A percentile compares a stretch with the other conserved stretches of the same genome.
Evolutionary conservation across 768 basidiomycete genomes (phyloP).

Genomic region (Tulasnella sp.): DNA sequence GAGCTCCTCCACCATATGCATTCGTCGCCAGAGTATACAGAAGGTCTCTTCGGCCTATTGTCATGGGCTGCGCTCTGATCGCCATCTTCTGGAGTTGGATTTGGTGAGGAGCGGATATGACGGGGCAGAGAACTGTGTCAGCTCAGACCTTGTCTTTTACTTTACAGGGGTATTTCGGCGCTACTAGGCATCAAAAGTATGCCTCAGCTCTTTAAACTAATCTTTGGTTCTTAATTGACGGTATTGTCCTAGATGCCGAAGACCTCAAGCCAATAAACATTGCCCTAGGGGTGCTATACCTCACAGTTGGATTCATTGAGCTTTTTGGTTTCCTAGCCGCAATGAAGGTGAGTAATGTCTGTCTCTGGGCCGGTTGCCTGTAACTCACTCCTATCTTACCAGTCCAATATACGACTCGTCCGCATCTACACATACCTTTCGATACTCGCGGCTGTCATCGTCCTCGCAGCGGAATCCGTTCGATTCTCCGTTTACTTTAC

Average conservation of each 20-base stretch:
- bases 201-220: background rate
- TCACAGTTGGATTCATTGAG: slow-evolving; percentile 40
- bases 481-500: slow-evolving; percentile 11
- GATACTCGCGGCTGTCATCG: slow-evolving; percentile 4
- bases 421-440: slow-evolving; percentile 1
- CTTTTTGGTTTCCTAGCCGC: slow-evolving; percentile 44
- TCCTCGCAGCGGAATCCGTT: slow-evolving; percentile 5
- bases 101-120: slow-evolving; percentile 36
- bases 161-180: background rate
- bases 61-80: slow-evolving; percentile 32
- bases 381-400: background rate
- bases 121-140: slow-evolving; percentile 15
- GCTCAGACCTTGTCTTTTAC: slow-evolving; percentile 20
- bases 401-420: background rate
- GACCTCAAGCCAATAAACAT: slow-evolving; percentile 31
- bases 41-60: slow-evolving; percentile 50
- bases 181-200: background rate
- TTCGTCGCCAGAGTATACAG: slow-evolving; percentile 45
- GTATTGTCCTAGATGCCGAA: background rate
- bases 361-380: background rate
- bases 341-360: slow-evolving; percentile 32
- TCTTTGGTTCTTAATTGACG: too few relatives aligned
- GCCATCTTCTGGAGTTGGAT: slow-evolving; percentile 49
- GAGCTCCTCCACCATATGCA: slow-evolving; percentile 46
- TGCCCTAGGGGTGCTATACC: slow-evolving; percentile 48